Evolutionary conservation across 2,329 filamentous ascomycete genomes (phyloP).

Genomic region (Leptographium procerum): DNA sequence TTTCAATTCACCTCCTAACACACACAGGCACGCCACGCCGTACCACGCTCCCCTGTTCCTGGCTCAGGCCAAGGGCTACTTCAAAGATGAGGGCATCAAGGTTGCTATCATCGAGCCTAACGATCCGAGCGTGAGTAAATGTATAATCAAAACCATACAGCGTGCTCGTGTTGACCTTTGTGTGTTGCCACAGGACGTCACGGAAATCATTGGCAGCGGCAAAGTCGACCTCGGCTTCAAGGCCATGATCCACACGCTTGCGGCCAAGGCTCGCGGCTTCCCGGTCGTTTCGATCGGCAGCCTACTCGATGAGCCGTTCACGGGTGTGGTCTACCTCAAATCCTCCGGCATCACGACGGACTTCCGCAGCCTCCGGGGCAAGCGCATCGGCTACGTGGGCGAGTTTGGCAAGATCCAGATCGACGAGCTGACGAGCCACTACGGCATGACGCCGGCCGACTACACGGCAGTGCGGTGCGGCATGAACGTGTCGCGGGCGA

Average conservation of each 20-base stretch:
- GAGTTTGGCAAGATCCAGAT: slow-evolving; percentile 80
- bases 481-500: slow-evolving; percentile 71
- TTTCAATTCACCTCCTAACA: background rate
- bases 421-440: slow-evolving; percentile 64
- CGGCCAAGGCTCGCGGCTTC: slow-evolving; percentile 61
- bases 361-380: slow-evolving; percentile 58
- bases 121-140: slow-evolving; percentile 51
- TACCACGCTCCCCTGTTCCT: slow-evolving; percentile 72
- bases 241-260: slow-evolving; percentile 74
- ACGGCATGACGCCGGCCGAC: slow-evolving; percentile 35
- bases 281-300: slow-evolving; percentile 63
- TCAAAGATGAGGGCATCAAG: slow-evolving; percentile 64
- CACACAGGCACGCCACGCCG: slow-evolving; percentile 61
- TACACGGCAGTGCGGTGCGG: slow-evolving; percentile 70
- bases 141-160: background rate
- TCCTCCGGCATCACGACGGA: slow-evolving; percentile 62
- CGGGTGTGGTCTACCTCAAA: slow-evolving; percentile 46
- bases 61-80: slow-evolving; percentile 65
- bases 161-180: background rate
- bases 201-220: slow-evolving; percentile 61
- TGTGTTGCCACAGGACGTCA: slow-evolving; percentile 48
- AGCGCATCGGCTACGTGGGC: slow-evolving; percentile 46
- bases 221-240: slow-evolving; percentile 70
- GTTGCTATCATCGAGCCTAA: slow-evolving; percentile 69
- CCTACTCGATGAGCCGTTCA: slow-evolving; percentile 66